Evolutionary conservation across 1,139 yeast genomes (phyloP), one percentile per base, ranked within the genome.

Genomic region (Pichia sp.): DNA sequence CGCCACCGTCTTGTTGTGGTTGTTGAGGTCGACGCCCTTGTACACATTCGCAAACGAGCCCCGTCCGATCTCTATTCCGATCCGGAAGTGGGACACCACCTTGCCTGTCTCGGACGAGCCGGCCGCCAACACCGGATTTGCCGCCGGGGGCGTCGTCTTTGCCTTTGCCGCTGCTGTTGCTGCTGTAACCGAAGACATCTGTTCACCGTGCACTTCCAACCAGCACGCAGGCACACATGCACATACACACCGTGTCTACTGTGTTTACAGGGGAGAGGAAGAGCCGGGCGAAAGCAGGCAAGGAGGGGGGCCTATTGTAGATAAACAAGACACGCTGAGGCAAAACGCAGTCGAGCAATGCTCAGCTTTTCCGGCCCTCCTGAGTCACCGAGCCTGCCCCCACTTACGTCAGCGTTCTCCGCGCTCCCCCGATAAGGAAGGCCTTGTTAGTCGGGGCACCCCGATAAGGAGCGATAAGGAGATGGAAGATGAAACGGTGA

Each of bases 41-140:
- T 87, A 93, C 26, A 93, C 99, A 57, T 84, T 85, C 53, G 99
- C 99, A 72, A 90, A 93, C 19, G 96, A 89, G 31, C 99, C 99
- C 61, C 86, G 81, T 16, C 99, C 99, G 44, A 93, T 89, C 68
- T 89, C 90, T 22, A 83, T 78, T 19, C 87, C 88, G 26, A 83
- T 72, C 40, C 73, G 70, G 64, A 79, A 81, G 54, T 70, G 69
- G 10, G 80, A 80, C 5, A 78, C 69, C 7, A 49, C 46, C n/a
- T 31, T 44, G 12, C 56, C 56, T 12, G 56, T 41, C 31, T 48
- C 54, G 2, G 54, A 51, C 13, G 48, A 36, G 6, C 44, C 45
- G 21, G 53, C 26, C 4, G 40, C 31, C 21, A 48, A 23, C 12
- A 48, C 16, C 28, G 51, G 51, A 30, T 48, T 48, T 26, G 40